Evolutionary conservation across 1,139 yeast genomes (phyloP).

Genomic region (Candida tetrigidarum): DNA sequence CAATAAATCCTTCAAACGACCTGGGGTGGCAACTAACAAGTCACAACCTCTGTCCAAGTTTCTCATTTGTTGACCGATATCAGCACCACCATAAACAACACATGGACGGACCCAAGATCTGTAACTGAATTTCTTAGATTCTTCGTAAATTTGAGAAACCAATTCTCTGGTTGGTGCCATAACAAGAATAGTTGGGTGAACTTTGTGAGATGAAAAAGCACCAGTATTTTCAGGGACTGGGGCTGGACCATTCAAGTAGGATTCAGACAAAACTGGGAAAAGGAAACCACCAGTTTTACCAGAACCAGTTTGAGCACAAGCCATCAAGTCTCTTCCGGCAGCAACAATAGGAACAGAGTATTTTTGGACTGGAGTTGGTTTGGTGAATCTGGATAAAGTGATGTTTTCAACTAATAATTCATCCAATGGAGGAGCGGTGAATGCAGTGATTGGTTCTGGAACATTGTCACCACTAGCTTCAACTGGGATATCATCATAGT

Average conservation of each 20-base stretch:
- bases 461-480: conserved; percentile 96
- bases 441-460: conserved; percentile 89
- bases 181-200: conserved; percentile 91
- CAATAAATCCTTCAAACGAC: conserved; percentile 94
- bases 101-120: conserved; percentile 99
- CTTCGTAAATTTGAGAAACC: conserved; percentile 95
- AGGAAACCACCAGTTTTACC: conserved; percentile 99
- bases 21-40: conserved; percentile 96
- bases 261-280: conserved; percentile 95
- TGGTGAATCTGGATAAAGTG: conserved; percentile 83
- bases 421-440: conserved; percentile 94
- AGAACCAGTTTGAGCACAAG: conserved; percentile 99
- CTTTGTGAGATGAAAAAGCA: conserved; percentile 72
- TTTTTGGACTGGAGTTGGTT: conserved; percentile 98
- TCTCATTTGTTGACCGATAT: conserved; percentile 84
- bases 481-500: conserved; percentile 97
- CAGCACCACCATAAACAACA: conserved; percentile 99
- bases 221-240: conserved; percentile 57
- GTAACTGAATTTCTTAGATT: conserved; percentile 93
- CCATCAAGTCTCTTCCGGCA: conserved; percentile 97
- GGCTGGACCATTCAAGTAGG: conserved; percentile 88
- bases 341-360: conserved; percentile 98
- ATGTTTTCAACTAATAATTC: conserved; percentile 86
- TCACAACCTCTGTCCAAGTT: conserved; percentile 95
- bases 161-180: conserved; percentile 99